Base-by-base conservation (phyloP, 148 eudicot species). In the Chenopodium suecicum region DNA sequence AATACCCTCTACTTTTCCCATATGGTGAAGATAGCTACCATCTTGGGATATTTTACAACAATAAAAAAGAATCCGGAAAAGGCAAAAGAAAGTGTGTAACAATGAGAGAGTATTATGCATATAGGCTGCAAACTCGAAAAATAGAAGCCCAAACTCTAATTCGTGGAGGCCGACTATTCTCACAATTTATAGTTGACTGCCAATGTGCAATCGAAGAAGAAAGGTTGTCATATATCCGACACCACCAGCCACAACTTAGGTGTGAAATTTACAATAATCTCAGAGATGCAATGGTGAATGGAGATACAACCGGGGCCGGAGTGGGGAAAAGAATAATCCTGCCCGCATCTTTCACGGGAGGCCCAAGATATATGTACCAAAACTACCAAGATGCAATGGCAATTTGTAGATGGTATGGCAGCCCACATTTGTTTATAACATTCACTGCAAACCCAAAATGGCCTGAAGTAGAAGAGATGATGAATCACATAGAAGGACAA, bases 1-100 rank as follows among this genome's bases (percentile, higher is more conserved):
- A 77, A 63, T 77, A 77, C 14, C 79, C 79, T 0, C 50, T 77
- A 6, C 54, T 77, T 22, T 77, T 63, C 14, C 70, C 79, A 14
- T 63, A 77, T 37, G 79, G n/a, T 1, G 70, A 77, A 37, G 70
- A 77, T 63, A 48, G 70, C 20, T 77, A n/a, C 6, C 48, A 63
- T 63, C 14, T 12, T 22, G 70, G 9, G 0, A 77, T 77, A 9
- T 27, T 7, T 10, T 77, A 77, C 11, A 34, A 2, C 34, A 22
- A 11, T 19, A 37, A 7, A 31, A 23, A 19, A 77, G 1, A 1
- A 41, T 47, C 2, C 41, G 4, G 17, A 23, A 32, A 19, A 60
- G 44, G 23, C 41, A 32, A 62, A 37, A 76, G 69, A n/a, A 1
- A 60, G 4, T 34, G 29, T 62, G 50, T 76, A 7, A 77, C 70